Evolutionary conservation across 345 rosid species (phyloP).

Genomic region (Hypericum perforatum): DNA sequence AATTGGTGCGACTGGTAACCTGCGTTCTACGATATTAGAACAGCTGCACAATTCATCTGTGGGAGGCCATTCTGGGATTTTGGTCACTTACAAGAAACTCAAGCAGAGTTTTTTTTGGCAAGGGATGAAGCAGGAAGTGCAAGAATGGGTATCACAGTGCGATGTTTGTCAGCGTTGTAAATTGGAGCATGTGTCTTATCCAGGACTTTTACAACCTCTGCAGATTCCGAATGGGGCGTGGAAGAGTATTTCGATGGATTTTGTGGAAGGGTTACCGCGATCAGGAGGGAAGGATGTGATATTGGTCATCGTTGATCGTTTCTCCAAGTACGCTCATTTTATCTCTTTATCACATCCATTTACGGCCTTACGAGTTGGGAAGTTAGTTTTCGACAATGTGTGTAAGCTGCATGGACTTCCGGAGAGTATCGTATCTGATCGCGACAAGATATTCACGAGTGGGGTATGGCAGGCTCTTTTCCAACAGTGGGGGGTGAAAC

Average conservation of each 20-base stretch:
- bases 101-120: too few species aligned
- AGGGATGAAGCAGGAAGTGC: too few species aligned
- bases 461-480: too few species aligned
- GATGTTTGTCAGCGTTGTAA: not conserved
- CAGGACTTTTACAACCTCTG: not conserved
- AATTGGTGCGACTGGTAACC: not conserved
- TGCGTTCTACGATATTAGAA: not conserved
- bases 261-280: not conserved
- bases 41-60: not conserved
- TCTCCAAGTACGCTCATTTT: not conserved
- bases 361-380: not conserved
- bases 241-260: not conserved
- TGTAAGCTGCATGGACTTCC: not conserved
- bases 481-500: too few species aligned
- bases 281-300: not conserved
- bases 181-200: not conserved
- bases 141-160: too few species aligned
- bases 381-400: not conserved
- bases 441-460: too few species aligned
- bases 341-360: not conserved
- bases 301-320: not conserved
- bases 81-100: not conserved
- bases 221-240: not conserved
- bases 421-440: too few species aligned
- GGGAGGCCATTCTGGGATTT: not conserved